Percentiles rank a stretch among this genome's conserved stretches.
phyloP scores from a whole-genome alignment of 805 yeast species.

The Candida ponderosae region DNA sequence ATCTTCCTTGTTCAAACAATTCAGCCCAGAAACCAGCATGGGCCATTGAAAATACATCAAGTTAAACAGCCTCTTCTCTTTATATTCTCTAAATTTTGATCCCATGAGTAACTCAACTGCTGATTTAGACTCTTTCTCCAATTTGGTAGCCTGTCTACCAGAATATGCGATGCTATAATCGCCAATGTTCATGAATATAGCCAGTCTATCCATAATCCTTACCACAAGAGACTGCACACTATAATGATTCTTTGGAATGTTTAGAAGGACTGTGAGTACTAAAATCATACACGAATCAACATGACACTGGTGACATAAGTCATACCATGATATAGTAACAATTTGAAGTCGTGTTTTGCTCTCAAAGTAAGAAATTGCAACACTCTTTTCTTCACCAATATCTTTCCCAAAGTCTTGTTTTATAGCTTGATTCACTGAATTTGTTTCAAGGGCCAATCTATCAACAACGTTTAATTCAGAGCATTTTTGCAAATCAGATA shows the following conservation, averaged over 20 bases:
- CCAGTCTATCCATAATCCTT: too few species aligned
- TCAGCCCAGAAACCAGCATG: constrained; percentile 37
- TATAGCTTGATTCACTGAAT: too few species aligned
- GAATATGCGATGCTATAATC: too few species aligned
- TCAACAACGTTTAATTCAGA: background rate
- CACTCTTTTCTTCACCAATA: background rate
- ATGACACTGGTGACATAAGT: constrained; percentile 39
- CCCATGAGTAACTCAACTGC: constrained; percentile 13
- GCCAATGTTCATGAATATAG: too few species aligned
- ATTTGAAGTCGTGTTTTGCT: constrained; percentile 1
- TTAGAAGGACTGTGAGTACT: constrained; percentile 26
- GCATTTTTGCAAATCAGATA: too few species aligned
- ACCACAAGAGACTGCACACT: too few species aligned
- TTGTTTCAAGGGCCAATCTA: background rate
- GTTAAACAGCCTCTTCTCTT: too few species aligned
- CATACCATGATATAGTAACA: constrained; percentile 37
- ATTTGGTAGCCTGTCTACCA: too few species aligned
- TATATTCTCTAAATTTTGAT: constrained; percentile 14
- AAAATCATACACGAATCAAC: constrained; percentile 28
- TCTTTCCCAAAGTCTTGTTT: too few species aligned
- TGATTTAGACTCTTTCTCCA: too few species aligned
- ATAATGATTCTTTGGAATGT: constrained; percentile 28
- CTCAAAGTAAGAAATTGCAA: constrained; percentile 2
- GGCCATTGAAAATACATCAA: constrained; percentile 49
- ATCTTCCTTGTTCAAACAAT: constrained; percentile 26